These are phyloP conservation scores for Phytopythium sindhum DNA, from an alignment of 352 stramenopile genomes.

Conservation along the genomic window DNA sequence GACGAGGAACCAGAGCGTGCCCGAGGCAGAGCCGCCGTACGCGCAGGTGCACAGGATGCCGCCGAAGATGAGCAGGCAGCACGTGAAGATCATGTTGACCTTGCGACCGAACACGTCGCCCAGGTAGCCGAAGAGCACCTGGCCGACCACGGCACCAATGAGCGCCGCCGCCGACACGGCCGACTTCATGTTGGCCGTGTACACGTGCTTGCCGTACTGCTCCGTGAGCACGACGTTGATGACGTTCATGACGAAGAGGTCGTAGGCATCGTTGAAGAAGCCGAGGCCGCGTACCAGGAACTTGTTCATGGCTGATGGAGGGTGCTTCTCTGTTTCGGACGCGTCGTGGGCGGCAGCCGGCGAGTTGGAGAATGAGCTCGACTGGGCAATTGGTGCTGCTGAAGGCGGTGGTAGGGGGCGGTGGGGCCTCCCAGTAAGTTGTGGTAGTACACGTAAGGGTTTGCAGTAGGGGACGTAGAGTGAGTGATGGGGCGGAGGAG, in stretches of 20 bases:
- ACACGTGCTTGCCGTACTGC: slow-evolving; percentile 54
- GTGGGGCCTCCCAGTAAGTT: too few relatives aligned
- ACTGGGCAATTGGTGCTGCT: neutral
- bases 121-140: slow-evolving; percentile 56
- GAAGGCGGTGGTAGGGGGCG: neutral
- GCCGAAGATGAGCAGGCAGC: slow-evolving; percentile 57
- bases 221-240: slow-evolving; percentile 63
- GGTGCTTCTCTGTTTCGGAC: neutral
- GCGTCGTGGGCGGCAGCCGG: neutral
- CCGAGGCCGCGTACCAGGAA: slow-evolving; percentile 51
- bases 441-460: too few relatives aligned
- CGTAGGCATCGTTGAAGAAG: slow-evolving; percentile 62
- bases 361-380: neutral
- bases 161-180: slow-evolving; percentile 44
- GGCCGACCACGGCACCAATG: slow-evolving; percentile 51
- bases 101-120: slow-evolving; percentile 60
- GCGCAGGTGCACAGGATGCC: slow-evolving; percentile 58
- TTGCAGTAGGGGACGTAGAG: neutral
- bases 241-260: slow-evolving; percentile 71
- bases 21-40: slow-evolving; percentile 31
- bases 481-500: neutral
- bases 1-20: slow-evolving; percentile 64
- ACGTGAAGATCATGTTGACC: slow-evolving; percentile 71
- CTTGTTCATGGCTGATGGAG: slow-evolving; percentile 34
- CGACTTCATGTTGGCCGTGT: slow-evolving; percentile 55